Base-by-base conservation (phyloP, 208 protist species). In the Leishmania gerbilli region DNA sequence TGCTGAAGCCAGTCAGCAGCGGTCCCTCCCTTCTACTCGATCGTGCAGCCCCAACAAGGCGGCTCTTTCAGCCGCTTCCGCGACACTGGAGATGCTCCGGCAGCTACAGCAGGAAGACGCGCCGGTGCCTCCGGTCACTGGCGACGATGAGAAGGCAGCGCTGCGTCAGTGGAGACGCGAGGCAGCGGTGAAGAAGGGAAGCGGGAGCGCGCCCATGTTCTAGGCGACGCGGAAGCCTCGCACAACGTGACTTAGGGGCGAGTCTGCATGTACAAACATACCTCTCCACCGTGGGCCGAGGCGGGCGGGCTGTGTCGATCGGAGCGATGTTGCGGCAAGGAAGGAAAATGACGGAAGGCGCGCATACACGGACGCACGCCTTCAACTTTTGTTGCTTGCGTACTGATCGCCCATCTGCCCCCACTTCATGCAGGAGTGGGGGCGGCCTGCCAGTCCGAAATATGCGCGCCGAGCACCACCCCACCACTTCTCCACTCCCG, bases 161-260 rank as follows among this genome's bases (percentile, higher is more conserved):
- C 77, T 89, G 74, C 82, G 86, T 0, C 79, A 85, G 74, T 89
- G 86, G 86, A 55, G 86, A 0, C 74, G 82, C 49, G 83, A 89
- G 62, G 86, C 86, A 19, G 82, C 82, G 11, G 69, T 75, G 37
- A 9, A 74, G 58, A 77, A 76, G 37, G n/a, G 74, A 53, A 60
- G 42, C 15, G 74, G 80, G 42, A 47, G 74, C 17, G 49, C 74
- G 11, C 17, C 80, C 6, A 58, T 69, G n/a, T 83, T 4, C 45
- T 79, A 56, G 49, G 42, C 47, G 31, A 34, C 49, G 47, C n/a
- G 19, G 47, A 34, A 75, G 49, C 34, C 17, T 68, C 31, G 31
- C n/a, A 31, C 31, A 58, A 27, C 27, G 49, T 8, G n/a, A 60
- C 1, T 24, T 40, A 42, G 49, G 71, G 15, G 71, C 24, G 13